Conservation (phyloP, 1,284 basidiomycete genomes). For the Heterobasidion occidentale region DNA sequence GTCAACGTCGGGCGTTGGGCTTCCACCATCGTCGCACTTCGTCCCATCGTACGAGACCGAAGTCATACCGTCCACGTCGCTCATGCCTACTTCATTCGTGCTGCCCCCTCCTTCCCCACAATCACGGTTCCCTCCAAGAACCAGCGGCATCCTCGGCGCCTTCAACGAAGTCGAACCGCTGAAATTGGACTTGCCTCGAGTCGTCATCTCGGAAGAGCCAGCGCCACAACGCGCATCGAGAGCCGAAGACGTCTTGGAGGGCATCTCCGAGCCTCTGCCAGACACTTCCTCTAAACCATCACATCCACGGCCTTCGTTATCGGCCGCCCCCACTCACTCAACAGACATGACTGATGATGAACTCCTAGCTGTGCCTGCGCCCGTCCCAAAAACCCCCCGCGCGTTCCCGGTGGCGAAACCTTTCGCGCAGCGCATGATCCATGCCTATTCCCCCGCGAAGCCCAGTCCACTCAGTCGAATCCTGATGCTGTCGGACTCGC, state of each 20-base stretch:
- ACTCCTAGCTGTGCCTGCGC: neutral
- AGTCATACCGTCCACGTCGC: conserved; percentile 43
- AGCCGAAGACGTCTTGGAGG: neutral
- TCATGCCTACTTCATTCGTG: conserved; percentile 54
- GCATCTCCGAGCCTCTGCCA: neutral
- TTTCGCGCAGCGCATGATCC: conserved; percentile 55
- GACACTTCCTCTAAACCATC: neutral
- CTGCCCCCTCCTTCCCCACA: conserved; percentile 67
- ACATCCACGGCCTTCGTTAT: neutral
- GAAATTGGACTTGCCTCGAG: neutral
- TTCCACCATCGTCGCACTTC: conserved; percentile 16
- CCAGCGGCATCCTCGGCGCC: conserved; percentile 23
- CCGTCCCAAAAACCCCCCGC: conserved; percentile 11
- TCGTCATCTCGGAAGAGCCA: neutral
- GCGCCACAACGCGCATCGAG: neutral
- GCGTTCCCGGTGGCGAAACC: conserved; percentile 67
- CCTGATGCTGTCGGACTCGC: conserved; percentile 58
- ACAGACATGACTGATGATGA: neutral
- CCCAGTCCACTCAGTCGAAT: conserved; percentile 73
- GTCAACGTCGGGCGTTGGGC: conserved; percentile 25
- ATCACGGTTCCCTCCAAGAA: conserved; percentile 41
- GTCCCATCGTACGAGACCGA: conserved; percentile 62
- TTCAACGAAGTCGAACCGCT: neutral
- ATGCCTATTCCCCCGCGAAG: conserved; percentile 70
- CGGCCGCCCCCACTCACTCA: neutral